phyloP scores from a whole-genome alignment of 352 stramenopile species.

The Pythium coloratum region DNA sequence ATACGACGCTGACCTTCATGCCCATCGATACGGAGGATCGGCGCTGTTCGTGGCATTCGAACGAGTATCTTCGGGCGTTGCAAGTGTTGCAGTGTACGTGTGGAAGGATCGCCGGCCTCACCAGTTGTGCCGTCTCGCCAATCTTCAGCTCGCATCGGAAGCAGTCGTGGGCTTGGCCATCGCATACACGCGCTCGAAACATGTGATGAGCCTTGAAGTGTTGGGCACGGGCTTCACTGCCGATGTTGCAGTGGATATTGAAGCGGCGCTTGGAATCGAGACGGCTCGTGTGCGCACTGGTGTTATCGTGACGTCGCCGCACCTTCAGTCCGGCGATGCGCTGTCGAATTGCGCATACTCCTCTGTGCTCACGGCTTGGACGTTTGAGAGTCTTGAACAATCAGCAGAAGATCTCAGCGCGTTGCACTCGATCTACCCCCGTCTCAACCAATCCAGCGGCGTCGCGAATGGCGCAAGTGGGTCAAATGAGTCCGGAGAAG shows the following conservation, averaged over 20 bases:
- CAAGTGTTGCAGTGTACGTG: conserved; percentile 29
- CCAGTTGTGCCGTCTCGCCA: conserved; percentile 20
- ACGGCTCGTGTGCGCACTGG: conserved; percentile 17
- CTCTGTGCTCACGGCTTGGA: conserved; percentile 22
- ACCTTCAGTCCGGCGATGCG: not conserved
- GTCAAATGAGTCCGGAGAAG: not conserved
- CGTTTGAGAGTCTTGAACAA: conserved; percentile 14
- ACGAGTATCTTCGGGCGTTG: not conserved
- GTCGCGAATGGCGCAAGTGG: not conserved
- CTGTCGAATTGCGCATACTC: not conserved
- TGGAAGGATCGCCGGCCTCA: conserved; percentile 25
- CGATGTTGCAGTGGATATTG: conserved; percentile 27
- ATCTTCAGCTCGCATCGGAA: conserved; percentile 4
- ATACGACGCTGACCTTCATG: conserved; percentile 6
- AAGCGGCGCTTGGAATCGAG: conserved; percentile 16
- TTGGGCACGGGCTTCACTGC: conserved; percentile 14
- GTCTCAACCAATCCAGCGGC: conserved; percentile 3
- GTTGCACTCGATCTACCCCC: conserved; percentile 16
- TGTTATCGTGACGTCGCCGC: conserved; percentile 14
- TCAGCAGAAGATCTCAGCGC: not conserved
- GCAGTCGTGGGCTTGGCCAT: conserved; percentile 16
- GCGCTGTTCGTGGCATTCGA: conserved; percentile 25
- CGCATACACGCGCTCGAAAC: conserved; percentile 4
- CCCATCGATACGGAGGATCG: conserved; percentile 15
- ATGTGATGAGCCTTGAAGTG: conserved; percentile 21